A percentile compares a stretch with the other conserved stretches of the same genome.
These are phyloP conservation scores for Calvatia gigantea DNA, from an alignment of 768 basidiomycete genomes.

Conservation along the genomic window DNA sequence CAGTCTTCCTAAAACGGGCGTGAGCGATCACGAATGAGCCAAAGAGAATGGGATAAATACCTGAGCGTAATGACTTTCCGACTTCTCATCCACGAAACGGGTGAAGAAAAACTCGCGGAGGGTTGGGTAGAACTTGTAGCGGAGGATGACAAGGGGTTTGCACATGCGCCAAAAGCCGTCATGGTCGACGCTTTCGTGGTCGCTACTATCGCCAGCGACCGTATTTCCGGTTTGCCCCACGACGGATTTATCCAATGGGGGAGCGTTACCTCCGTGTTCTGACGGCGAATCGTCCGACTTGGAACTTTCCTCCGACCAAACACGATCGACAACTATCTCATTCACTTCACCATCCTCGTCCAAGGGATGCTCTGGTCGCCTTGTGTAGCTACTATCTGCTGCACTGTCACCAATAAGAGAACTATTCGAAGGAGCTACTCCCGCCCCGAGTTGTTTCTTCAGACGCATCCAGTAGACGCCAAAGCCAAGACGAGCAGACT, in stretches of 20 bases:
- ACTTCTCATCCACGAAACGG: constrained; percentile 54
- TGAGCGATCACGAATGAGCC: neutral
- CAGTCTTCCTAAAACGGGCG: constrained; percentile 55
- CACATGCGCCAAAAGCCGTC: constrained; percentile 26
- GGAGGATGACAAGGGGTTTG: constrained; percentile 38
- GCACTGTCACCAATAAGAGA: constrained; percentile 49
- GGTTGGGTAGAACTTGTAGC: constrained; percentile 57
- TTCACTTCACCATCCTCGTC: constrained; percentile 47
- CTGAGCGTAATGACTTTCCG: constrained; percentile 43
- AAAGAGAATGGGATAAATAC: constrained; percentile 17
- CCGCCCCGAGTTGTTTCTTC: constrained; percentile 51
- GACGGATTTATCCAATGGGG: constrained; percentile 4
- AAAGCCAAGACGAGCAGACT: constrained; percentile 37
- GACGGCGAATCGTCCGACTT: constrained; percentile 51
- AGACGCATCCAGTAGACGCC: constrained; percentile 46
- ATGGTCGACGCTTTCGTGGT: constrained; percentile 26
- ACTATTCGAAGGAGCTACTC: constrained; percentile 52
- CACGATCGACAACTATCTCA: constrained; percentile 73
- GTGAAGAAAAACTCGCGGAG: constrained; percentile 56
- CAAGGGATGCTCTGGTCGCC: constrained; percentile 18
- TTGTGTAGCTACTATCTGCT: constrained; percentile 33
- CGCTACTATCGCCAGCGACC: constrained; percentile 22
- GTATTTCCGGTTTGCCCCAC: constrained; percentile 2
- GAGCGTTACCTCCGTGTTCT: constrained; percentile 37
- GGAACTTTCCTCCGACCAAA: constrained; percentile 60